Evolutionary conservation across 2,329 filamentous ascomycete species (phyloP).

Genomic region (Tolypocladium tropicale): DNA sequence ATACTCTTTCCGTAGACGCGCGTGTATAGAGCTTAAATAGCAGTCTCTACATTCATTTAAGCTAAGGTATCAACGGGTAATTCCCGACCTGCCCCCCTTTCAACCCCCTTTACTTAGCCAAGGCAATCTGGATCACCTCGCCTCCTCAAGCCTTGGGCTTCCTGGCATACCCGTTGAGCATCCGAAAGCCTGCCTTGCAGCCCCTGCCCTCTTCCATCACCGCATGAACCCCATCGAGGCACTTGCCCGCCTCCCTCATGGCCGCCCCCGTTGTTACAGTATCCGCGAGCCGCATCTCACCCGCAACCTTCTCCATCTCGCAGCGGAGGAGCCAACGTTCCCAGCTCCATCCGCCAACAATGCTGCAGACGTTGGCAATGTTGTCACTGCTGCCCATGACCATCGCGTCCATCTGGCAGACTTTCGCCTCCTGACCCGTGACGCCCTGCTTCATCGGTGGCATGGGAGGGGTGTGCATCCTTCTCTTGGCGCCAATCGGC

Average conservation of each 20-base stretch:
- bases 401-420: slow-evolving; percentile 50
- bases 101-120: slow-evolving; percentile 11
- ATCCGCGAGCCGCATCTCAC: slow-evolving; percentile 48
- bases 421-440: slow-evolving; percentile 29
- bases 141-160: slow-evolving; percentile 39
- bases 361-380: slow-evolving; percentile 64
- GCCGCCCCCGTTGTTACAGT: slow-evolving; percentile 39
- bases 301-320: slow-evolving; percentile 69
- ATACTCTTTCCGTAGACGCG: too few species aligned
- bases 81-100: slow-evolving; percentile 6
- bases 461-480: slow-evolving; percentile 17
- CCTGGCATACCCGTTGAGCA: slow-evolving; percentile 52
- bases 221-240: slow-evolving; percentile 48
- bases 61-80: too few species aligned
- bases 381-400: slow-evolving; percentile 58
- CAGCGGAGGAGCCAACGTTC: slow-evolving; percentile 91
- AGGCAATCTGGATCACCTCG: slow-evolving; percentile 28
- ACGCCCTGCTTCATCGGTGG: slow-evolving; percentile 22
- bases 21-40: too few species aligned
- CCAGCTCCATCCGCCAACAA: slow-evolving; percentile 85
- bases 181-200: slow-evolving; percentile 48
- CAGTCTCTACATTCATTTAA: too few species aligned
- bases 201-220: slow-evolving; percentile 54
- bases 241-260: slow-evolving; percentile 46
- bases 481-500: slow-evolving; percentile 56